These are phyloP conservation scores for Candida dajiaensis DNA, from an alignment of 805 yeast species.

Conservation along the genomic window DNA sequence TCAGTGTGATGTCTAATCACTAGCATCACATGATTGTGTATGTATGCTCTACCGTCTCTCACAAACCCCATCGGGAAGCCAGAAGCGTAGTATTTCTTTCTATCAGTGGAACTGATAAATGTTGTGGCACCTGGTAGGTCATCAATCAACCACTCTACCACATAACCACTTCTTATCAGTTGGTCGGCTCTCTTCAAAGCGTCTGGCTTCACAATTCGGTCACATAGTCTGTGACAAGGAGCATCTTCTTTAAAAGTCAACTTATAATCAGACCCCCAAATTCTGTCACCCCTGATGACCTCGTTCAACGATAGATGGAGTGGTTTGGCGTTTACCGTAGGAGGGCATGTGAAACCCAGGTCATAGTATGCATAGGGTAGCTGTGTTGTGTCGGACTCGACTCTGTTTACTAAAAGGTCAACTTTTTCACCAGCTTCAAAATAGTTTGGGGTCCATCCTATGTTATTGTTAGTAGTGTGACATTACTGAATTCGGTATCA, in stretches of 20 bases:
- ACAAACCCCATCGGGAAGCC: slow-evolving; percentile 83
- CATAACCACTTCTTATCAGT: slow-evolving; percentile 62
- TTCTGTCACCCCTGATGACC: slow-evolving; percentile 73
- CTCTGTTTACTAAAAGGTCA: slow-evolving; percentile 67
- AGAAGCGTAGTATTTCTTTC: slow-evolving; percentile 69
- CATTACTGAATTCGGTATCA: background rate
- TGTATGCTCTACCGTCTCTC: slow-evolving; percentile 49
- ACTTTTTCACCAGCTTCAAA: slow-evolving; percentile 53
- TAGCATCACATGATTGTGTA: slow-evolving; percentile 77
- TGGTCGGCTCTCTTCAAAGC: slow-evolving; percentile 52
- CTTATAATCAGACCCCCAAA: slow-evolving; percentile 69
- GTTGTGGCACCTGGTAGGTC: slow-evolving; percentile 87
- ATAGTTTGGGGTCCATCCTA: slow-evolving; percentile 32
- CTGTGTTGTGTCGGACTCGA: slow-evolving; percentile 72
- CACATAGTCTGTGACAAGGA: slow-evolving; percentile 64
- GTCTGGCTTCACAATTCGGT: slow-evolving; percentile 45
- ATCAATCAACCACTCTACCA: slow-evolving; percentile 80
- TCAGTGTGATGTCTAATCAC: slow-evolving; percentile 67
- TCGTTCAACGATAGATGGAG: slow-evolving; percentile 69
- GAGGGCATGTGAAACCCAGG: slow-evolving; percentile 77
- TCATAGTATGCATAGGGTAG: slow-evolving; percentile 74
- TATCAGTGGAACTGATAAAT: slow-evolving; percentile 50
- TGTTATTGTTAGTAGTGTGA: background rate
- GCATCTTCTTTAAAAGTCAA: slow-evolving; percentile 58
- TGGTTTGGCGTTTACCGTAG: slow-evolving; percentile 46